Base-by-base conservation (phyloP, 345 rosid genomes). In the Sonneratia alba region DNA sequence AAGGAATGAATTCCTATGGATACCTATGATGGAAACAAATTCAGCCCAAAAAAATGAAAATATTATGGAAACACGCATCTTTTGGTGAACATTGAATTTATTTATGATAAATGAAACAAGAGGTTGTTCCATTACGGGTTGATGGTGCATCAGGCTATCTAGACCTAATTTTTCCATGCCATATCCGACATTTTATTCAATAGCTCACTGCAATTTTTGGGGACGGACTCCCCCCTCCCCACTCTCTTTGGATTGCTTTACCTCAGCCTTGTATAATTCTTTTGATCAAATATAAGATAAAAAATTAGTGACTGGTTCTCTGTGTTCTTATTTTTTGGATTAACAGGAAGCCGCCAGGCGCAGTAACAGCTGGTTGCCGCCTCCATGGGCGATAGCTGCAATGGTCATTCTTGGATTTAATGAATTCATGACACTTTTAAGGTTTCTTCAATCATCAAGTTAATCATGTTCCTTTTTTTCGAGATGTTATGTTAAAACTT, bases 351-450 rank as follows among this genome's bases (percentile, higher is more conserved):
- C 99, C 45, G 88, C 87, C 81, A 85, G 81, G 76, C 95, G 96
- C 71, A 89, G 78, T 74, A 92, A 91, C 93, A 96, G 91, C 88
- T 96, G 96, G 97, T 70, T 96, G 67, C 99, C 99, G 70, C 99
- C 99, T 77, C 98, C 99, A 81, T 92, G 99, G 99, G 99, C 99
- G 65, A 92, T 96, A 76, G 83, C 76, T 70, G 97, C 98, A 10
- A 53, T 96, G 81, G 56, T 87, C 38, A 79, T 92, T 76, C 88
- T 96, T 69, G 99, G 99, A 73, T 96, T 96, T 77, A 92, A 96
- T 73, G 99, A 96, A 84, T 96, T 96, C 72, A 96, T 96, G 98
- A 92, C 97, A 69, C 91, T 96, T 72, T 80, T 96, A 77, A 96
- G 99, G 99, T 92, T 75, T 36, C 38, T 65, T 57, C 36, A 73